Evolutionary conservation across 345 rosid genomes (phyloP).

Genomic region (Excoecaria cochinchinensis): DNA sequence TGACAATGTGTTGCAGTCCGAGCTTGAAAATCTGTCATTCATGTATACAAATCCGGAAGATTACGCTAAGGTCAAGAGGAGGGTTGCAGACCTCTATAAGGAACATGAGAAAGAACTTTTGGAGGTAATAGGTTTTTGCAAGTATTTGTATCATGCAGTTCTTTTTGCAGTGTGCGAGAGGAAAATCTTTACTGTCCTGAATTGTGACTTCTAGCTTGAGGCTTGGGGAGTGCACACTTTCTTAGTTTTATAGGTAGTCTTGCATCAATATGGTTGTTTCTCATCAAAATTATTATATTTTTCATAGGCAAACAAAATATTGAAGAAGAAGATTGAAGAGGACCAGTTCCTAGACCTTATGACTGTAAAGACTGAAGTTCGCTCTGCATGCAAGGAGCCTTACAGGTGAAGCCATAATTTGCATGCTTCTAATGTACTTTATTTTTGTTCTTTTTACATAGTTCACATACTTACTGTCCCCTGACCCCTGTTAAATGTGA

Average conservation of each 20-base stretch:
- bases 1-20: slow-evolving; percentile 58
- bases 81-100: slow-evolving; percentile 79
- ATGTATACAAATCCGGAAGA: slow-evolving; percentile 95
- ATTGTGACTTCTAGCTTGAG: neutral
- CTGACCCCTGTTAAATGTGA: neutral
- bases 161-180: neutral
- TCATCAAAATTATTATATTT: slow-evolving; percentile 11
- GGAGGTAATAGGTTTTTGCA: slow-evolving; percentile 50
- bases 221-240: neutral
- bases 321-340: slow-evolving; percentile 88
- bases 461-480: neutral
- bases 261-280: slow-evolving; percentile 1
- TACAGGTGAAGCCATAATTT: slow-evolving; percentile 60
- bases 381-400: slow-evolving; percentile 81
- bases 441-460: slow-evolving; percentile 17
- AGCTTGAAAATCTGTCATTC: slow-evolving; percentile 93
- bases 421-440: neutral
- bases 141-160: neutral
- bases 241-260: neutral
- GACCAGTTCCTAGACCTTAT: slow-evolving; percentile 91
- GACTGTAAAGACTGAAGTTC: slow-evolving; percentile 79
- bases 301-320: slow-evolving; percentile 76
- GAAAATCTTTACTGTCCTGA: neutral
- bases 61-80: slow-evolving; percentile 72
- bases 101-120: slow-evolving; percentile 82